Percentiles rank a stretch among this genome's conserved stretches.
phyloP scores from a whole-genome alignment of 1,139 yeast species.

The Pneumocystis jirovecii region DNA sequence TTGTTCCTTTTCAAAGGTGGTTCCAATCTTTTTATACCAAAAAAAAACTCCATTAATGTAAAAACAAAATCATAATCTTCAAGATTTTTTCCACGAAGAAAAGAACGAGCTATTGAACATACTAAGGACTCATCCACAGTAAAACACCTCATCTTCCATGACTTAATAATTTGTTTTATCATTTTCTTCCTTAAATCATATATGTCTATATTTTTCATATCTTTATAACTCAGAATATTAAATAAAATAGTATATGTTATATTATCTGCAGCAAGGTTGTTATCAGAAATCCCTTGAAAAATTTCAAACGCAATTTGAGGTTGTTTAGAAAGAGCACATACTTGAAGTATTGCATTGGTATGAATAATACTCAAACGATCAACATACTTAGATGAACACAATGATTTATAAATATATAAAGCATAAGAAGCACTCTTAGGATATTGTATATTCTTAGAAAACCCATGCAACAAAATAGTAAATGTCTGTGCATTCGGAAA shows the following conservation, averaged over 20 bases:
- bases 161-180: background rate
- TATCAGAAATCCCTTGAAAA: background rate
- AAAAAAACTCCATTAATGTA: background rate
- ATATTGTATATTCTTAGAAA: conserved; percentile 6
- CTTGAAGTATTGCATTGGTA: background rate
- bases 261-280: background rate
- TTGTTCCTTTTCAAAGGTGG: background rate
- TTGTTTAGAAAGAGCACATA: background rate
- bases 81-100: background rate
- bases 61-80: background rate
- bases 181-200: background rate
- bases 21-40: background rate
- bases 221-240: background rate
- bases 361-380: background rate
- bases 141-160: background rate
- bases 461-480: conserved; percentile 12
- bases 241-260: background rate
- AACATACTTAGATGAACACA: background rate
- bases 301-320: background rate
- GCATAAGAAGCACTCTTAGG: background rate
- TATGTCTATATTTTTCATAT: background rate
- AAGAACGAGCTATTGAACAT: background rate
- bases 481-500: conserved; percentile 11
- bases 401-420: background rate
- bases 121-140: background rate